These are phyloP conservation scores for Picochlorum sp. DNA, from an alignment of 139 green algal species.

Conservation along the genomic window DNA sequence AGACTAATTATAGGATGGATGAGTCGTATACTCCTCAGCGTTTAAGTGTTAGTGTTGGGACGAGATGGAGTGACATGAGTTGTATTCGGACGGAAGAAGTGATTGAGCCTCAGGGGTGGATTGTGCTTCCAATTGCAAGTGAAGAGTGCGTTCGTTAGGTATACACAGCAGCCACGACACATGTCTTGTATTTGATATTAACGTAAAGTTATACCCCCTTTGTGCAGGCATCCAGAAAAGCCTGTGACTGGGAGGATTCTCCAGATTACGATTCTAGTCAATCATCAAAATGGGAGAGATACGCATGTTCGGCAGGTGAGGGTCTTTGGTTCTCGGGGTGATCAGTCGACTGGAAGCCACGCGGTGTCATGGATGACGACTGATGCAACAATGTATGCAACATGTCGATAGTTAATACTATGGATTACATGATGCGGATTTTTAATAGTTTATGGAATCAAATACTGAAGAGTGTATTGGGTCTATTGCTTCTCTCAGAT, in stretches of 20 bases:
- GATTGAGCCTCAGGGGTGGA: conserved; percentile 81
- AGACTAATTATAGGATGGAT: conserved; percentile 85
- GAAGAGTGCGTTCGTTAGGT: background rate
- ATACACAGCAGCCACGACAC: background rate
- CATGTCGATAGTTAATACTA: background rate
- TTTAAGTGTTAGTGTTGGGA: conserved; percentile 76
- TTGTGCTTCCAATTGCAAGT: conserved; percentile 49
- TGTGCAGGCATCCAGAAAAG: background rate
- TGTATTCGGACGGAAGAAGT: conserved; percentile 73
- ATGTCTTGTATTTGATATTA: too few relatives aligned
- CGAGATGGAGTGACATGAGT: conserved; percentile 65
- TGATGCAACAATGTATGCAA: conserved; percentile 10
- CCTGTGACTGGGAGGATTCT: conserved; percentile 34
- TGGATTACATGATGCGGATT: background rate
- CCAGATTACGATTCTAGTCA: conserved; percentile 66
- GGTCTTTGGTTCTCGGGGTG: conserved; percentile 24
- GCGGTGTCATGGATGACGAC: conserved; percentile 23
- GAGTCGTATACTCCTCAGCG: conserved; percentile 93
- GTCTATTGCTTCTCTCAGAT: conserved; percentile 39
- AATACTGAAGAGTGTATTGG: conserved; percentile 33
- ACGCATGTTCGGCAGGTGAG: conserved; percentile 85
- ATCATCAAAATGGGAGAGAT: conserved; percentile 97
- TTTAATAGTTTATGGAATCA: conserved; percentile 43
- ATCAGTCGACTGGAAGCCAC: conserved; percentile 15
- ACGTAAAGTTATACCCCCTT: too few relatives aligned